Conservation (phyloP, 129 eudicot species). For the Escallonia rubra region DNA sequence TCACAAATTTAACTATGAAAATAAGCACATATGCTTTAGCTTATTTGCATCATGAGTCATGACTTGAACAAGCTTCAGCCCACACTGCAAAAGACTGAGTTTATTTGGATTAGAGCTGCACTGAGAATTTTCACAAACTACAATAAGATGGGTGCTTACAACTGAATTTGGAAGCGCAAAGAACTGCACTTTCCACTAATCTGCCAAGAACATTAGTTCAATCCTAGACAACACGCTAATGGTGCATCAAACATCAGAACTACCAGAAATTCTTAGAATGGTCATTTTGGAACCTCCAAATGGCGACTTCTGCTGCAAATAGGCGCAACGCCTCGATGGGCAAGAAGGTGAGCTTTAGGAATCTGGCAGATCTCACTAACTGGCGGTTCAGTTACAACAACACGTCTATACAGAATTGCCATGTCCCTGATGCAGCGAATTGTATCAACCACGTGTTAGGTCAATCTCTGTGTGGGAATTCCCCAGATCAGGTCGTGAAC, state of each 20-base stretch:
- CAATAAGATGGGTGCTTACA: background rate
- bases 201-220: background rate
- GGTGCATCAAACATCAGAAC: background rate
- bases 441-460: constrained; percentile 59
- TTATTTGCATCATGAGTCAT: constrained; percentile 2
- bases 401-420: constrained; percentile 5
- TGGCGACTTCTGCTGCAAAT: background rate
- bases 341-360: background rate
- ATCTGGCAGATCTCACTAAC: background rate
- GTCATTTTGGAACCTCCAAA: background rate
- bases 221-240: background rate
- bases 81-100: no score
- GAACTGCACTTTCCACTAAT: constrained; percentile 1
- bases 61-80: background rate
- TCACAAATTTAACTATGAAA: background rate
- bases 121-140: constrained; percentile 3
- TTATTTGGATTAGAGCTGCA: no score
- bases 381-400: background rate
- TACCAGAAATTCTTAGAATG: background rate
- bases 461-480: constrained; percentile 63
- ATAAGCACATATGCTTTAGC: background rate
- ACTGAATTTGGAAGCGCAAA: background rate
- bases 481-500: constrained; percentile 32
- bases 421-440: constrained; percentile 17
- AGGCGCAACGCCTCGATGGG: background rate